phyloP scores from a whole-genome alignment of 1,284 basidiomycete genomes.

The Phellopilus nigrolimitatus region DNA sequence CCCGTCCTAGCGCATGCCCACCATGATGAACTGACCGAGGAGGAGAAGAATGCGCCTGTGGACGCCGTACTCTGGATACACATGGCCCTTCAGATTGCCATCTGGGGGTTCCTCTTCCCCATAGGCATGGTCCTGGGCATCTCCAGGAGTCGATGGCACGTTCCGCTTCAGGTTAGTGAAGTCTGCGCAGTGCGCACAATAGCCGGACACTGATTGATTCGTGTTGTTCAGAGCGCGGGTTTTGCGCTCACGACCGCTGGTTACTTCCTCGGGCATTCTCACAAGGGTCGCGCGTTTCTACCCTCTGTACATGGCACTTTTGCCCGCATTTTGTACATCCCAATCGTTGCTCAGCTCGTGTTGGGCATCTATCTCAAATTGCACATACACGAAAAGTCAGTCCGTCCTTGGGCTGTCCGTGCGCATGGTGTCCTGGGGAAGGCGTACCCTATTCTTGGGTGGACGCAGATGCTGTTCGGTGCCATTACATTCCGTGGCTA shows the following conservation, averaged over 20 bases:
- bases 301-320: slow-evolving; percentile 67
- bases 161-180: slow-evolving; percentile 68
- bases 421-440: slow-evolving; percentile 83
- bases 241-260: slow-evolving; percentile 68
- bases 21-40: slow-evolving; percentile 56
- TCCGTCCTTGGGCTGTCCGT: slow-evolving; percentile 72
- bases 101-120: slow-evolving; percentile 84
- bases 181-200: not conserved
- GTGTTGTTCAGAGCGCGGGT: slow-evolving; percentile 49
- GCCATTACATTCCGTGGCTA: slow-evolving; percentile 61
- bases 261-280: slow-evolving; percentile 76
- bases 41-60: slow-evolving; percentile 60
- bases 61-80: slow-evolving; percentile 79
- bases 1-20: slow-evolving; percentile 50
- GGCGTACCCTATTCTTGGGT: slow-evolving; percentile 82
- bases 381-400: slow-evolving; percentile 78
- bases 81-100: slow-evolving; percentile 66
- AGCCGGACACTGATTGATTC: slow-evolving; percentile 1
- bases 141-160: slow-evolving; percentile 77
- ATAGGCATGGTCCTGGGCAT: slow-evolving; percentile 85
- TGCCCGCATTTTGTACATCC: slow-evolving; percentile 64
- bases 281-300: slow-evolving; percentile 71
- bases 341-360: slow-evolving; percentile 62
- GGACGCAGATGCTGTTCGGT: slow-evolving; percentile 81
- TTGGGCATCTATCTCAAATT: slow-evolving; percentile 91